Base-by-base conservation (phyloP, 345 rosid species). In the Aquilaria yunnanensis region DNA sequence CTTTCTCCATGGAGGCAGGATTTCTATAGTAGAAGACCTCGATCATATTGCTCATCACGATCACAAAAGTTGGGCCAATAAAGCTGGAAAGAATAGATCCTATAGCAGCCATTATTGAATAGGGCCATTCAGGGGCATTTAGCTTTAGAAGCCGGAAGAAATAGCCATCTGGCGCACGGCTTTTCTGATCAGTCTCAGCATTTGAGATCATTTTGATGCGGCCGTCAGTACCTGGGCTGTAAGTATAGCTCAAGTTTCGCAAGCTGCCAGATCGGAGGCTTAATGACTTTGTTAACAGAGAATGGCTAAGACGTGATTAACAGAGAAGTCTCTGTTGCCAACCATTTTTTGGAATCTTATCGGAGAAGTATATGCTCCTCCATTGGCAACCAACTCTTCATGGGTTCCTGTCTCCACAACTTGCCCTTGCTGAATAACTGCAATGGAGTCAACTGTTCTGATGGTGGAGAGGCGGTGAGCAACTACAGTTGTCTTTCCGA, bases 121-220 rank as follows among this genome's bases (percentile, higher is more conserved):
- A 94, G 57, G 99, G 99, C 99, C 99, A 94, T 60, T 94, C 99
- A 0, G 99, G 99, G 57, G 96, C 84, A 58, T 94, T 94, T 64
- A 94, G 83, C 72, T 85, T 91, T 72, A 94, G 90, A 61, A 94
- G 89, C 72, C 97, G 77, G 74, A 75, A 81, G 84, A 91, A 94
- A 78, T 94, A 94, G n/a, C 88, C 88, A 14, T 80, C 59, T 45
- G 99, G 99, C 0, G 99, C 97, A 2, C 93, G 93, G 58, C 80
- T 86, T 72, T 86, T 94, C 51, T 90, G 71, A 48, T 87, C 99
- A 0, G 96, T 88, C 72, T 94, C 99, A 4, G 99, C 97, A n/a
- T 85, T 94, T 43, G 99, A 94, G 56, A 90, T 63, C 99, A 94
- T 94, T 85, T 94, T 97, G 14, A 94, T 82, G 9, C 97, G 85